Evolutionary conservation across 176 grass and related monocot genomes (phyloP), one percentile per base, ranked within the genome.

Genomic region (Oryza officinalis): DNA sequence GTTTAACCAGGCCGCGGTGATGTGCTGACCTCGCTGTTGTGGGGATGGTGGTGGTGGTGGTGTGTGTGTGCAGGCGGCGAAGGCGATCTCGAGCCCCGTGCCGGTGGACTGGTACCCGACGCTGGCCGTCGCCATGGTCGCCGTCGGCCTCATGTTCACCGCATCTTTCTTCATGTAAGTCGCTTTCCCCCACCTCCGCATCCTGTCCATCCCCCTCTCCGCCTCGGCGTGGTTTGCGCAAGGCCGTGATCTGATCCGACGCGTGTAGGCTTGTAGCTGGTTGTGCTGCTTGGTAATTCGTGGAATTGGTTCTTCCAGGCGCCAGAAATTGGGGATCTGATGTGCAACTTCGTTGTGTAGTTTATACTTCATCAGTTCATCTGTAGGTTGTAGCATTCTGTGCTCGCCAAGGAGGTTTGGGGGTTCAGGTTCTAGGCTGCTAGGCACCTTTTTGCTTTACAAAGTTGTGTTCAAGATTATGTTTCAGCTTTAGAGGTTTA

Each of bases 121-220:
- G 14, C 91, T 98, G 60, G 91, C 96, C 75, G 80, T 91, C 45
- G 9, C 90, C 67, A 93, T 85, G 88, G 86, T 98, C 27, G 41
- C 89, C 64, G 46, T 95, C 15, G 96, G 96, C 0, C 91, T 98
- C 76, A 81, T 93, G 86, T 46, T 92, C 72, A 98, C 96, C 11
- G 93, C 96, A 8, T 93, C 90, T 67, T 98, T 98, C 87, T 98
- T 94, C 87, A 98, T 98, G 95, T 97, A 66, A 88, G 83, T n/a
- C 63, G 3, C 3, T 20, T 45, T 1, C 65, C 5, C 68, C 30
- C 33, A 35, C 5, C 0, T 13, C 1, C 45, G 45, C 15, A 17
- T 6, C 32, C 2, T 40, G 8, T 3, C 26, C 66, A 23, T 33
- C 35, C 18, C 14, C 3, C 67, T 13, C 25, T 71, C 41, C 13